Evolutionary conservation across 257 asterid genomes (phyloP), one percentile per base, ranked within the genome.

Genomic region (Forsythia suspensa): DNA sequence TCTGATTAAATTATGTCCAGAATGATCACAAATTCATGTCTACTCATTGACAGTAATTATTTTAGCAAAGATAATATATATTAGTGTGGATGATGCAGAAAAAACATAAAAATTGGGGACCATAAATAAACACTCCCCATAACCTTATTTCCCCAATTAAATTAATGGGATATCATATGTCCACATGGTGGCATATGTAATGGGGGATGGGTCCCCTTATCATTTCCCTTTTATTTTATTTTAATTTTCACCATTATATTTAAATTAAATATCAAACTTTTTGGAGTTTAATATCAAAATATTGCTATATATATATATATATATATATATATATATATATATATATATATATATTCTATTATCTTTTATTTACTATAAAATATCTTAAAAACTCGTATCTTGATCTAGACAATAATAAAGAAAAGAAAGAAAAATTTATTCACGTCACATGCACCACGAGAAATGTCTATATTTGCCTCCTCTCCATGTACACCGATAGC

Each of bases 51-150:
- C 70, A 63, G 38, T n/a, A n/a, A n/a, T 9, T 18, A 79, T 73
- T 82, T 82, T 74, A 70, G 80, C 69, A 42, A 77, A 43, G 76
- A 73, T 76, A 79, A 75, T 79, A 79, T 79, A 70, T 61, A 70
- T 75, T 71, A 63, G 77, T 79, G 52, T 67, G 70, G 9, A 72
- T 76, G 74, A 80, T 72, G 77, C 77, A 75, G 59, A 79, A 80
- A 84, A 76, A 55, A 13, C 76, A 78, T 20, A 72, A 61, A 79
- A 40, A 78, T 71, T 75, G 24, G 83, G 83, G 85, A 79, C 85
- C 88, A 81, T 78, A 72, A 81, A 81, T 78, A 72, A 81, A 84
- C 11, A 29, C 69, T 48, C 88, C 88, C 85, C 88, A 81, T 82
- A 69, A 85, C 85, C 61, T 67, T 10, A 61, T 76, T 72, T 52